Evolutionary conservation across 2,329 filamentous ascomycete genomes (phyloP), one percentile per base, ranked within the genome.

Genomic region (Aphanocladium album): DNA sequence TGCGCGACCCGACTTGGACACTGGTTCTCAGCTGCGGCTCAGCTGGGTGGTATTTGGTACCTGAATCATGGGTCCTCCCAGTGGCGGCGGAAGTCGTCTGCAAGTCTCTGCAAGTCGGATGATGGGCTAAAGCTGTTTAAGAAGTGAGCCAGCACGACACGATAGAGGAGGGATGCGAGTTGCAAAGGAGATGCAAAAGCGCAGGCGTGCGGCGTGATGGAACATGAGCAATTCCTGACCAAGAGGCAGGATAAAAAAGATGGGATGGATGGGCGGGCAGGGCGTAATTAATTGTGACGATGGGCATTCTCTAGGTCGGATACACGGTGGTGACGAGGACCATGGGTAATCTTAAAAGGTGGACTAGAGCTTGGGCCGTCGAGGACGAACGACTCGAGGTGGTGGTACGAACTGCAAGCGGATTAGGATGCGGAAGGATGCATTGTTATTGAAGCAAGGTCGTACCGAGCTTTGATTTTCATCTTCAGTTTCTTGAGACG

Each of bases 291-390:
- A 59, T 43, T 21, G 35, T 45, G 56, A 59, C 56, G 47, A 59
- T 33, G 56, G 25, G 37, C 46, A n/a, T 41, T 23, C 16, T 21
- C 30, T 49, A n/a, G 35, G 51, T 43, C 27, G 41, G 41, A 37
- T 35, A 16, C 25, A 14, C 43, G 30, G 30, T 57, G 37, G 47
- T 43, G 47, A 25, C n/a, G 27, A 57, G 23, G 45, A n/a, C 17
- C 56, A 43, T 19, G n/a, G 33, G 56, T 52, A 59, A 59, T 59
- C 47, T 59, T 59, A 59, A 59, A 59, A 59, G 56, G 56, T 59
- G 56, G 56, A 59, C 47, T 59, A 43, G 56, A 59, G 47, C 56
- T 59, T 51, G 56, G 45, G 47, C 46, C 46, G 47, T 51, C 33
- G 35, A 33, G 16, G 25, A 57, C 33, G 55, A 57, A 50, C 41